phyloP scores from a whole-genome alignment of 345 rosid species.

The Noccaea bulbosa region DNA sequence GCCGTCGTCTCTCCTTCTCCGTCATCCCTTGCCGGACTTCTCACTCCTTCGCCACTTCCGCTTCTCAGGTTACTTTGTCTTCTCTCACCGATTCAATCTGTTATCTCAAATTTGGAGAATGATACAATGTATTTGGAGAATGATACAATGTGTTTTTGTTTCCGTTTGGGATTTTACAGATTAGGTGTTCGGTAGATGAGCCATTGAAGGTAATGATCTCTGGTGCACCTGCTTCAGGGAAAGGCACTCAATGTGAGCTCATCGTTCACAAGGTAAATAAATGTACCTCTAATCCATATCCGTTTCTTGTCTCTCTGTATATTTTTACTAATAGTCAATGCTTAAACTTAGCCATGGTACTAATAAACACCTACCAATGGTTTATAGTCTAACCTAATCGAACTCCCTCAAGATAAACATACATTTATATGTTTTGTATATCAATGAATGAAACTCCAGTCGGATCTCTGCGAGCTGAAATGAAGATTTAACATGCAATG shows the following conservation, averaged over 20 bases:
- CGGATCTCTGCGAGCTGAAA: too few relatives aligned
- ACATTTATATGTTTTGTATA: too few relatives aligned
- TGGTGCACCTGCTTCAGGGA: slow-evolving; percentile 93
- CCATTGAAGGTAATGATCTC: slow-evolving; percentile 91
- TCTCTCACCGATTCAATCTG: background rate
- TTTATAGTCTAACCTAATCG: background rate
- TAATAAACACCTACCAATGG: background rate
- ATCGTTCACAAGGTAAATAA: slow-evolving; percentile 70
- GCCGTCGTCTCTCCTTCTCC: slow-evolving; percentile 41
- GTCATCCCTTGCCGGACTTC: slow-evolving; percentile 27
- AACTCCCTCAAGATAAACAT: background rate
- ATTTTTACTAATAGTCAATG: background rate
- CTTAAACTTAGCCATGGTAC: background rate
- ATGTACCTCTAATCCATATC: background rate
- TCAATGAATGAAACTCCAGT: too few relatives aligned
- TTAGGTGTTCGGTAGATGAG: slow-evolving; percentile 58
- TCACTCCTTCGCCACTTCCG: background rate
- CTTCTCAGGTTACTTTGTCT: slow-evolving; percentile 22
- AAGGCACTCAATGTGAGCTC: slow-evolving; percentile 90
- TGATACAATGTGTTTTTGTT: background rate
- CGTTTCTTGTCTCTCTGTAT: background rate
- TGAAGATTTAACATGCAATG: too few relatives aligned
- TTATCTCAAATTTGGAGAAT: slow-evolving; percentile 1
- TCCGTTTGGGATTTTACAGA: slow-evolving; percentile 47
- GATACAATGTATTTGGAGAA: background rate